Percentiles rank a stretch among this genome's conserved stretches.
Evolutionary conservation across 208 protist genomes (phyloP).

Genomic region (Leptomonas pyrrhocoris): DNA sequence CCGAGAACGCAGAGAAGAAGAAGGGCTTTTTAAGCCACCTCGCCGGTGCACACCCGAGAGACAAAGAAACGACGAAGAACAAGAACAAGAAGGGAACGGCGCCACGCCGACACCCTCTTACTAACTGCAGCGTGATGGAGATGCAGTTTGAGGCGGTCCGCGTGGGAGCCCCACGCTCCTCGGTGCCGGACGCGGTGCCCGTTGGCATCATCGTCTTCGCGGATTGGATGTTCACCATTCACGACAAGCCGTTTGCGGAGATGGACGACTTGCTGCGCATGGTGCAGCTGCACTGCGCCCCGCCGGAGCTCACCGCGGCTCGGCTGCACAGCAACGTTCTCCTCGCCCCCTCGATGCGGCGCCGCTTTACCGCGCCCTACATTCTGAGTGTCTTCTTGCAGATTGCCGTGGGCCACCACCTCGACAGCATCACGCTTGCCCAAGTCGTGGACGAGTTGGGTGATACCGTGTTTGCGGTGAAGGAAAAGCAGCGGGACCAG

Average conservation of each 20-base stretch:
- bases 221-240: slow-evolving; percentile 88
- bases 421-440: slow-evolving; percentile 78
- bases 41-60: not conserved
- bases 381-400: slow-evolving; percentile 78
- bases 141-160: slow-evolving; percentile 82
- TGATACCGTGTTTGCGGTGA: slow-evolving; percentile 71
- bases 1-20: not conserved
- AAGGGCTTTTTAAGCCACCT: not conserved
- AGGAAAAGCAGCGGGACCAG: slow-evolving; percentile 43
- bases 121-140: slow-evolving; percentile 67
- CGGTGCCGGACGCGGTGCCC: slow-evolving; percentile 53
- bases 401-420: slow-evolving; percentile 79
- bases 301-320: slow-evolving; percentile 15
- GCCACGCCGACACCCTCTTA: not conserved
- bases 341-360: slow-evolving; percentile 29
- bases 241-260: slow-evolving; percentile 87
- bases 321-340: not conserved
- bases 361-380: slow-evolving; percentile 68
- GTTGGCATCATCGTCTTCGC: slow-evolving; percentile 77
- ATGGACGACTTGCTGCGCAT: slow-evolving; percentile 83
- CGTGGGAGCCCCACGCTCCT: slow-evolving; percentile 37
- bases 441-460: slow-evolving; percentile 67
- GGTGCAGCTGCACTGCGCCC: slow-evolving; percentile 74
- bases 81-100: slow-evolving; percentile 4
- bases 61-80: not conserved